Conservation (phyloP, 2,329 filamentous ascomycete genomes). For the Ophiocordyceps robertsii region DNA sequence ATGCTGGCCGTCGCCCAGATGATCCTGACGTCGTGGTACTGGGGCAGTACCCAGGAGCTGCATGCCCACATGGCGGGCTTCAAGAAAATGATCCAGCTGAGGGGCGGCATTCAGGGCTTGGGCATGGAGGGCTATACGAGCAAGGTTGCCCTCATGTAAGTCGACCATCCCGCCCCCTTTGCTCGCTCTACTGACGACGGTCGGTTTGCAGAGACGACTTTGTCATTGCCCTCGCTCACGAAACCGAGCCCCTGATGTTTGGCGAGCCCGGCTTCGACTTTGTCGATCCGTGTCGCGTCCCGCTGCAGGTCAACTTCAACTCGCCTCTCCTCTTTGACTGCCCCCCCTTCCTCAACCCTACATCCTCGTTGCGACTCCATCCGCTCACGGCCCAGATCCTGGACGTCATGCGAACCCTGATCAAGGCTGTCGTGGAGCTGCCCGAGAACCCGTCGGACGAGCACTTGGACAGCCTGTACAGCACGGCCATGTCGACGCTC, state of each 20-base stretch:
- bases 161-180: neutral
- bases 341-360: conserved; percentile 27
- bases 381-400: conserved; percentile 32
- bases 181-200: neutral
- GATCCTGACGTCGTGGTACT: conserved; percentile 39
- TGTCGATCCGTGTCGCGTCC: conserved; percentile 20
- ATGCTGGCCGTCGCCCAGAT: conserved; percentile 35
- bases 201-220: conserved; percentile 26
- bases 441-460: conserved; percentile 18
- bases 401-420: conserved; percentile 35
- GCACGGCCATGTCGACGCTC: conserved; percentile 25
- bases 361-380: conserved; percentile 28
- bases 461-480: conserved; percentile 24
- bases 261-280: conserved; percentile 27
- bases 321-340: conserved; percentile 31
- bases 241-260: conserved; percentile 27
- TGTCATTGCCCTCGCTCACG: conserved; percentile 33
- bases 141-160: conserved; percentile 36
- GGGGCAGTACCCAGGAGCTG: conserved; percentile 31
- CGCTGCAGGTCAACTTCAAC: conserved; percentile 30
- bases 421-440: conserved; percentile 27
- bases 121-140: conserved; percentile 32
- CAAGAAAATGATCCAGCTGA: conserved; percentile 30
- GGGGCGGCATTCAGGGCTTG: conserved; percentile 30
- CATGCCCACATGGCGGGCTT: conserved; percentile 32